phyloP scores from a whole-genome alignment of 352 stramenopile species.

The Aphanomyces stellatus region DNA sequence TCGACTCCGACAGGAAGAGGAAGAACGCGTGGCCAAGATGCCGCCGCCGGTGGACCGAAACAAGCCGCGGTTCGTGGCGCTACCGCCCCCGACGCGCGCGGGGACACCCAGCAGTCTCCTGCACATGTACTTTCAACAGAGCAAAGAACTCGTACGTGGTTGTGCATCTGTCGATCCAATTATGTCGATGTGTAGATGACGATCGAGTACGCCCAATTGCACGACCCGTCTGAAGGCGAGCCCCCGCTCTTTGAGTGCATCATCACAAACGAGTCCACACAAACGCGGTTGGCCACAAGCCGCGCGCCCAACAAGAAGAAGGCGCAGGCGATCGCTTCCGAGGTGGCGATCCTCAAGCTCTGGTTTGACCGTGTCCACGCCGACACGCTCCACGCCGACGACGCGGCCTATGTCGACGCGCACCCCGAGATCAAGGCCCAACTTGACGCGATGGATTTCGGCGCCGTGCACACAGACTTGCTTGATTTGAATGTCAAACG shows the following conservation, averaged over 20 bases:
- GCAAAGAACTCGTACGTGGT: background rate
- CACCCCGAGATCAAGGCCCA: background rate
- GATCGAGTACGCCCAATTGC: background rate
- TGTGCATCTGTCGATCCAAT: background rate
- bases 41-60: background rate
- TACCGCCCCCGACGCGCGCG: background rate
- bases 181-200: background rate
- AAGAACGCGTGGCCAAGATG: background rate
- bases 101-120: background rate
- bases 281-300: background rate
- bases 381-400: background rate
- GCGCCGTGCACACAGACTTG: background rate
- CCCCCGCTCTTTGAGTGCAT: slow-evolving; percentile 10
- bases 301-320: slow-evolving; percentile 1
- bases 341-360: slow-evolving; percentile 6
- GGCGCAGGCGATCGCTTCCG: background rate
- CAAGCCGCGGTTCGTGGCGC: background rate
- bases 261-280: background rate
- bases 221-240: background rate
- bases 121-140: slow-evolving; percentile 1
- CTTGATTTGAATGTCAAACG: background rate
- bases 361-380: background rate
- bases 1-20: background rate
- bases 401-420: background rate
- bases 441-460: background rate